Percentiles rank a stretch among this genome's conserved stretches.
phyloP scores from a whole-genome alignment of 257 asterid species.

The Lavandula angustifolia region DNA sequence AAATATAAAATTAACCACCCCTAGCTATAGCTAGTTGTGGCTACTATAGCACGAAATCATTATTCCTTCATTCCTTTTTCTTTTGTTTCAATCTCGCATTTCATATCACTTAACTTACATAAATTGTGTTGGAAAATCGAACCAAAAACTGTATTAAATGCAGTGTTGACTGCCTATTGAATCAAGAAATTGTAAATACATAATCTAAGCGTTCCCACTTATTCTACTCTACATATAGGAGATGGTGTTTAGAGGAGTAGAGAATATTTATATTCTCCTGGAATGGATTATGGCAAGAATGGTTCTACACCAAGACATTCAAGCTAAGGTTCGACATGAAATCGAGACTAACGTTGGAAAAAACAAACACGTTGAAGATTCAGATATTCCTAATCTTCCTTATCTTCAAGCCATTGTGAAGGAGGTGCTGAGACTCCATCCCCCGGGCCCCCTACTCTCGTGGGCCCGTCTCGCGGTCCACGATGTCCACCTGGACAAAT shows the following conservation, averaged over 20 bases:
- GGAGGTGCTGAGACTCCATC: slow-evolving; percentile 59
- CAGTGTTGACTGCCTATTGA: no score
- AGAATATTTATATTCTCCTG: slow-evolving; percentile 55
- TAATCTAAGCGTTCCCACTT: no score
- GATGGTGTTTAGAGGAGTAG: slow-evolving; percentile 72
- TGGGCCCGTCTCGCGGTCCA: slow-evolving; percentile 71
- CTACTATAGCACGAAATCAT: no score
- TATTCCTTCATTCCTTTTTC: no score
- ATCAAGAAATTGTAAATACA: no score
- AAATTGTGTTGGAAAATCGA: no score
- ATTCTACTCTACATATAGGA: slow-evolving; percentile 38
- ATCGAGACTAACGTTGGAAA: slow-evolving; percentile 36
- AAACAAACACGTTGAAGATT: slow-evolving; percentile 36
- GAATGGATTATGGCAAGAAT: slow-evolving; percentile 72
- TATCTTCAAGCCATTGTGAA: slow-evolving; percentile 60
- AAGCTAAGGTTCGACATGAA: slow-evolving; percentile 50
- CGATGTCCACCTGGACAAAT: slow-evolving; percentile 50
- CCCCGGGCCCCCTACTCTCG: slow-evolving; percentile 74
- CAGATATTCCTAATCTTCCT: slow-evolving; percentile 48
- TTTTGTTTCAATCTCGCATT: no score
- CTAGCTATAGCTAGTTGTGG: no score
- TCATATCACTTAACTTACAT: no score
- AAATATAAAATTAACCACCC: neutral
- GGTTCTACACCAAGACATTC: slow-evolving; percentile 61
- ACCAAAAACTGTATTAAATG: no score